Conservation (phyloP, 805 yeast species). For the Candida ficus region DNA sequence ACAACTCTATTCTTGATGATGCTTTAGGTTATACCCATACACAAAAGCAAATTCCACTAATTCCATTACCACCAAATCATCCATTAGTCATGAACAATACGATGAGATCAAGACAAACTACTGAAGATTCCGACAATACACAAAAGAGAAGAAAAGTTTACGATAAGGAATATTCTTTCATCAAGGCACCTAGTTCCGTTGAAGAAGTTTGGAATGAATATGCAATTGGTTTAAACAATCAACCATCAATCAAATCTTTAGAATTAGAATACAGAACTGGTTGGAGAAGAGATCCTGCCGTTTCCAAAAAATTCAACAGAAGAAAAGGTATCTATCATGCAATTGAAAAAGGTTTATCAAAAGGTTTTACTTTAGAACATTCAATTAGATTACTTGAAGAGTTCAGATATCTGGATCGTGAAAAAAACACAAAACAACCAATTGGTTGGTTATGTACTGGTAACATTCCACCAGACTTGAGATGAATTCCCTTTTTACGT, state of each 20-base stretch:
- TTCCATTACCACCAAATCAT: slow-evolving; percentile 8
- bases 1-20: slow-evolving; percentile 18
- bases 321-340: slow-evolving; percentile 51
- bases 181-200: slow-evolving; percentile 41
- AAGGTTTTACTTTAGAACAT: slow-evolving; percentile 38
- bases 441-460: slow-evolving; percentile 40
- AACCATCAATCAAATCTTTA: slow-evolving; percentile 46
- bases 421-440: slow-evolving; percentile 37
- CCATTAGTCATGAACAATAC: background rate
- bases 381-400: slow-evolving; percentile 44
- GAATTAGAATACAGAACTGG: slow-evolving; percentile 45
- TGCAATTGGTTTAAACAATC: slow-evolving; percentile 44
- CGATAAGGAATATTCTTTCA: slow-evolving; percentile 31
- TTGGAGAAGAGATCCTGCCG: slow-evolving; percentile 53
- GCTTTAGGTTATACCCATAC: slow-evolving; percentile 7
- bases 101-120: background rate
- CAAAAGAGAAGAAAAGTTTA: slow-evolving; percentile 27
- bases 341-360: slow-evolving; percentile 42
- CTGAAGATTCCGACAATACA: too few species aligned
- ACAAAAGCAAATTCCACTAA: slow-evolving; percentile 2
- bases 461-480: slow-evolving; percentile 31
- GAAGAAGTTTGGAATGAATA: slow-evolving; percentile 55
- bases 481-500: too few species aligned
- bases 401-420: slow-evolving; percentile 35
- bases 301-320: slow-evolving; percentile 47